These are phyloP conservation scores for Mycena vulgaris DNA, from an alignment of 768 basidiomycete genomes.

Conservation along the genomic window DNA sequence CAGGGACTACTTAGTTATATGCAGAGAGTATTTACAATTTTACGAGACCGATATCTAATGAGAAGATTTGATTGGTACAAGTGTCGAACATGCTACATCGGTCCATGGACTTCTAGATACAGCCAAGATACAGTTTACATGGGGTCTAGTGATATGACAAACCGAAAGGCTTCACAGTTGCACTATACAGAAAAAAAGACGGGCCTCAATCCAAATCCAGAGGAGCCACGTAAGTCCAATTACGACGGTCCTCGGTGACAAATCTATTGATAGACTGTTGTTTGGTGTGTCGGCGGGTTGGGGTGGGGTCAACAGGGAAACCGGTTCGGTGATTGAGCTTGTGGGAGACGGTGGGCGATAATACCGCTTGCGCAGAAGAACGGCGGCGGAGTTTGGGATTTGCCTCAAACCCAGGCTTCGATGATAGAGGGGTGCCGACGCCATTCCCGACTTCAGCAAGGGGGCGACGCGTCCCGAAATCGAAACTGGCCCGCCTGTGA, in stretches of 20 bases:
- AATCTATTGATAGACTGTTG: not conserved
- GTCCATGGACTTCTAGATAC: too few relatives aligned
- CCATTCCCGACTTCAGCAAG: conserved; percentile 11
- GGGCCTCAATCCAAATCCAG: not conserved
- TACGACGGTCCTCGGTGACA: not conserved
- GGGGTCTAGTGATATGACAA: too few relatives aligned
- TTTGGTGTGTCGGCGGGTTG: too few relatives aligned
- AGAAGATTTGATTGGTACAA: too few relatives aligned
- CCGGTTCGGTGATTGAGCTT: not conserved
- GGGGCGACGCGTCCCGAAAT: conserved; percentile 11
- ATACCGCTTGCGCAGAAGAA: conserved; percentile 1
- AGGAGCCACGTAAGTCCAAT: not conserved
- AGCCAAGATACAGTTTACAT: too few relatives aligned
- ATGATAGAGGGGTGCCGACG: not conserved
- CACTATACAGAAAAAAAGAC: too few relatives aligned
- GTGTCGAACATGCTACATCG: too few relatives aligned
- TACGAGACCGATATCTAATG: too few relatives aligned
- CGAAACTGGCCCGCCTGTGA: conserved; percentile 21
- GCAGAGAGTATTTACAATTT: too few relatives aligned
- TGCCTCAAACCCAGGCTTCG: not conserved
- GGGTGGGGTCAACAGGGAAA: not conserved
- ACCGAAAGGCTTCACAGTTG: too few relatives aligned
- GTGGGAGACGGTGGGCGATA: not conserved
- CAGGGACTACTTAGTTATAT: too few relatives aligned
- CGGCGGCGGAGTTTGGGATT: not conserved